phyloP scores from a whole-genome alignment of 306 rosid species.

The Lathyrus aphaca region DNA sequence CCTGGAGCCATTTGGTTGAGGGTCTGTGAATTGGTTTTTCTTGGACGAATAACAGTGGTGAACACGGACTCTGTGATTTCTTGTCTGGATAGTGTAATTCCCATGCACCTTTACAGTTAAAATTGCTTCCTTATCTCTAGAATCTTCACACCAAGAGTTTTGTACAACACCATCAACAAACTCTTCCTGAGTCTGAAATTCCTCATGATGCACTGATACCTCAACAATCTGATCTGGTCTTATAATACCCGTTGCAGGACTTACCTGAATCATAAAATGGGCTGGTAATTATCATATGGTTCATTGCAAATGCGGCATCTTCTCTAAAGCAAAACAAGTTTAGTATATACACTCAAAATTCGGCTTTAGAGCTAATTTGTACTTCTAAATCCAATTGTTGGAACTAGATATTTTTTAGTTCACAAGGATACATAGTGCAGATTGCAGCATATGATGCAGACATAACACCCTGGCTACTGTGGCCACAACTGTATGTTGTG shows the following conservation, averaged over 20 bases:
- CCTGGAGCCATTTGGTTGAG: constrained; percentile 48
- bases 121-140: no score
- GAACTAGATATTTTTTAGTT: neutral
- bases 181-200: constrained; percentile 72
- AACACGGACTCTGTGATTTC: no score
- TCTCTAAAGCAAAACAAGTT: constrained; percentile 13
- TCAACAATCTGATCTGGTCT: constrained; percentile 75
- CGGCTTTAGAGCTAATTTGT: constrained; percentile 5
- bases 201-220: constrained; percentile 87
- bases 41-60: no score
- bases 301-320: constrained; percentile 31
- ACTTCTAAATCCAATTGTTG: constrained; percentile 8
- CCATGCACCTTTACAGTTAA: no score
- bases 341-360: constrained; percentile 17
- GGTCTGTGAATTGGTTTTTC: constrained; percentile 31
- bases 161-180: no score
- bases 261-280: constrained; percentile 62
- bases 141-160: no score
- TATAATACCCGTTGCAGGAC: constrained; percentile 82
- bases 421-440: neutral
- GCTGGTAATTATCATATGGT: constrained; percentile 25
- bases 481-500: neutral
- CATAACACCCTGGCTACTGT: neutral
- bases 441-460: neutral
- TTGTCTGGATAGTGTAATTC: no score